Evolutionary conservation across 2,329 filamentous ascomycete species (phyloP), one percentile per base, ranked within the genome.

Genomic region (Aspergillus ruber): DNA sequence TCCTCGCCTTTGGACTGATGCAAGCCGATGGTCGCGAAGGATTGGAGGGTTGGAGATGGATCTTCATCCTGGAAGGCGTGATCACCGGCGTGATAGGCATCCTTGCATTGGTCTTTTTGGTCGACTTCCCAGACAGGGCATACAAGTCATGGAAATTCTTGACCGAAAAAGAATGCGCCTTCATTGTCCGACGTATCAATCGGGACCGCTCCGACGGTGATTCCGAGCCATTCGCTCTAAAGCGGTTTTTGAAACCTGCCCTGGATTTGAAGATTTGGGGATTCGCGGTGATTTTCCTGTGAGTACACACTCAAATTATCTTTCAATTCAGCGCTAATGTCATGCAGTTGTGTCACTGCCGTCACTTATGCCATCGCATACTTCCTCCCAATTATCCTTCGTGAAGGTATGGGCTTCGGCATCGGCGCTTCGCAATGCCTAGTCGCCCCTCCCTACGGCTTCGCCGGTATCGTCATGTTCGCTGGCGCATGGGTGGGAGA

Each of bases 291-390:
- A 72, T 80, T 46, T 79, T 77, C 62, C 71, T 72, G 58, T 63
- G 61, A 79, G 82, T 70, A 79, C 5, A 35, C 13, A 4, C 18
- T 25, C 8, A 44, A 44, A 9, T 8, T 9, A 4, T 6, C 3
- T 17, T 18, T 39, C 10, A 9, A 3, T 3, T 10, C 17, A 20
- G 17, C 17, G 21, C 36, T 50, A 36, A 52, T 23, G 12, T 7
- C 10, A 9, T 3, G 3, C 33, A 60, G 58, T 36, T 59, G 80
- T 66, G 79, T 80, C 2, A 89, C 86, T 1, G 86, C 85, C n/a
- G 78, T 87, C 48, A 78, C 79, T 3, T 91, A 93, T 62, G 82
- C 86, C 0, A 77, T 93, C 6, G 84, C 86, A 1, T 91, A 86
- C 65, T 90, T 90, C 61, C 69, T 90, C 3, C 86, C 88, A 10